Evolutionary conservation across 2,329 filamentous ascomycete species (phyloP), one percentile per base, ranked within the genome.

Genomic region (Sporothrix variecibatus): DNA sequence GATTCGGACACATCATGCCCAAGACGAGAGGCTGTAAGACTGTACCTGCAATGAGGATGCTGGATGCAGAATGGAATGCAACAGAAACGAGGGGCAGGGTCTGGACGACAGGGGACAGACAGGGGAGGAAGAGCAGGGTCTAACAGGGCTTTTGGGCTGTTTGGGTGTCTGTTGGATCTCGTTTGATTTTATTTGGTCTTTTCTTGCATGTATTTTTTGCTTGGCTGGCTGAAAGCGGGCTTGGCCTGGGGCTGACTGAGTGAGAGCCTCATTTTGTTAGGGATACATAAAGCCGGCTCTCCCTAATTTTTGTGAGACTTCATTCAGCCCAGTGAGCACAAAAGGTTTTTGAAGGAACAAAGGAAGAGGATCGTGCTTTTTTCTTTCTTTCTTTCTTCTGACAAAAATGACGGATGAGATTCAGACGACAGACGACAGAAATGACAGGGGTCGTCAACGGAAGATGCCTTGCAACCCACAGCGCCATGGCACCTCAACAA

Each of bases 191-290:
- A n/a, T 60, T 34, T 34, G 15, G 56, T 60, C 17, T 34, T 34
- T 34, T 38, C 26, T 34, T 60, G 9, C 28, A 34, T 60, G 5
- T 20, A 17, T 34, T 28, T n/a, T 31, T 20, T 40, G 43, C 65
- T 49, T 68, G 40, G 65, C 40, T 68, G 43, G 65, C 65, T 60
- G 56, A 60, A 28, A 34, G 20, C 28, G 56, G 56, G 56, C 56
- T 60, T 60, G 56, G 56, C 56, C 56, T 60, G 65, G 38, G 62
- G 62, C 38, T 65, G 62, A 40, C 62, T 43, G 34, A 26, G 34
- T n/a, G n/a, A 3, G 51, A 43, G 40, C 40, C 40, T 43, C 15
- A 49, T 17, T 17, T 49, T 56, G 11, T 15, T 23, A 56, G 23
- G 17, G 8, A 56, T 28, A 43, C 12, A 15, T 49, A 49, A 12